Evolutionary conservation across 495 filamentous ascomycete genomes (phyloP), one percentile per base, ranked within the genome.

Genomic region (Entonaema liquescens): DNA sequence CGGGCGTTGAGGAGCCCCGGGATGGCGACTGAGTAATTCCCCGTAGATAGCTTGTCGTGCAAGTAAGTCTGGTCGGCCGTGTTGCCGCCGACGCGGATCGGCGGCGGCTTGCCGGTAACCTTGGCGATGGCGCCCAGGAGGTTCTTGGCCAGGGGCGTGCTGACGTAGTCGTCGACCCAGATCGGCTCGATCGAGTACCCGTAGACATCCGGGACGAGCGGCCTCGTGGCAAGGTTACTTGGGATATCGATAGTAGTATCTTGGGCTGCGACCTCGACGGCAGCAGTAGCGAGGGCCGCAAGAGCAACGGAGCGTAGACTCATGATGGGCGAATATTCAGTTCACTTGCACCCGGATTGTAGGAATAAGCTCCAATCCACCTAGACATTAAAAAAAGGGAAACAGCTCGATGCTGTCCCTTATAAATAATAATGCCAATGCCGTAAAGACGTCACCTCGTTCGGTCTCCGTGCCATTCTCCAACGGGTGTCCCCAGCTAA

Each of bases 151-250:
- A 75, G 33, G 4, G 75, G 69, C 15, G 75, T 77, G 52, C 71
- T 75, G 65, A 70, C 54, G 50, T 77, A 77, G 62, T 70, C 68
- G 42, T 74, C 44, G n/a, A 77, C 55, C 75, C 75, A 77, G 5
- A 77, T 53, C 6, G 75, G 75, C 29, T 77, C 75, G 63, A 77
- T 68, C 25, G 73, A 75, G 53, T 77, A 77, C 21, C 75, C 75
- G 62, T 71, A 75, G 5, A 77, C 68, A 40, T 77, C 73, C 2
- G 73, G 65, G 3, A 67, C 55, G 8, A 77, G 63, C 0, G 50
- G 11, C 2, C 73, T 61, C 5, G 73, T 65, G 35, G 55, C 49
- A 11, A 74, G 57, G 57, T 70, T 49, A 1, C 26, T 53, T 5
- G 70, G 70, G 19, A 77, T 19, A 3, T 70, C 63, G 52, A 77